Conservation (phyloP, 768 basidiomycete genomes). For the Rubroboletus pulcherrimus region DNA sequence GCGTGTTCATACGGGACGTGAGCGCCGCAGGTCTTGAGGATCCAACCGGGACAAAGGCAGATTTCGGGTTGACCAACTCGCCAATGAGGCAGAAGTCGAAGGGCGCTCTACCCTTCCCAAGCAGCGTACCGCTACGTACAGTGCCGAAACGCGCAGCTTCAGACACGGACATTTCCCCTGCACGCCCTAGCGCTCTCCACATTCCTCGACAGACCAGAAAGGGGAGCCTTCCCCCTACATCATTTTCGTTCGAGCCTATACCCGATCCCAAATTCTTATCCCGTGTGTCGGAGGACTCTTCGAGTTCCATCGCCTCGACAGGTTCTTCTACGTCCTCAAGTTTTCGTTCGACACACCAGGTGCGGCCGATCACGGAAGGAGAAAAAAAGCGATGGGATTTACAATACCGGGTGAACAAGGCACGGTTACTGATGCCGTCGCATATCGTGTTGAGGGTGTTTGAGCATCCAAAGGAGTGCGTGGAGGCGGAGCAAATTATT, state of each 20-base stretch:
- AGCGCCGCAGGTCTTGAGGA: constrained; percentile 47
- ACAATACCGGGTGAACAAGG: constrained; percentile 62
- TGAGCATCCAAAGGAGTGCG: constrained; percentile 63
- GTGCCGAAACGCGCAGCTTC: constrained; percentile 19
- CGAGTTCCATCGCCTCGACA: constrained; percentile 19
- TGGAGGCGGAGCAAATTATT: constrained; percentile 51
- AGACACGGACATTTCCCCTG: constrained; percentile 15
- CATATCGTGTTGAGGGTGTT: constrained; percentile 64
- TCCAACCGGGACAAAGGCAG: constrained; percentile 49
- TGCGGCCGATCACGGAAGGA: constrained; percentile 39
- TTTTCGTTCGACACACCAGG: constrained; percentile 4
- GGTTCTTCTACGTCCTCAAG: constrained; percentile 22
- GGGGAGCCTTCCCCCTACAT: constrained; percentile 11
- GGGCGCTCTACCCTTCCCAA: constrained; percentile 4
- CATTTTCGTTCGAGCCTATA: constrained; percentile 9
- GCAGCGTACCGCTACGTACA: not conserved
- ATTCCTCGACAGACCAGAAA: constrained; percentile 15
- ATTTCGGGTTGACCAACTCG: not conserved
- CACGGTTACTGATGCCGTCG: constrained; percentile 54
- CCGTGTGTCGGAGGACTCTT: constrained; percentile 26
- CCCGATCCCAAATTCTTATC: constrained; percentile 9
- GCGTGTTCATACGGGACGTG: constrained; percentile 82
- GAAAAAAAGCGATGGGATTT: constrained; percentile 57
- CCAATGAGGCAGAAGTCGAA: constrained; percentile 7
- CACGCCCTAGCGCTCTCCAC: constrained; percentile 4